Conservation (phyloP, 331 rosid genomes). For the Quercus phellos region DNA sequence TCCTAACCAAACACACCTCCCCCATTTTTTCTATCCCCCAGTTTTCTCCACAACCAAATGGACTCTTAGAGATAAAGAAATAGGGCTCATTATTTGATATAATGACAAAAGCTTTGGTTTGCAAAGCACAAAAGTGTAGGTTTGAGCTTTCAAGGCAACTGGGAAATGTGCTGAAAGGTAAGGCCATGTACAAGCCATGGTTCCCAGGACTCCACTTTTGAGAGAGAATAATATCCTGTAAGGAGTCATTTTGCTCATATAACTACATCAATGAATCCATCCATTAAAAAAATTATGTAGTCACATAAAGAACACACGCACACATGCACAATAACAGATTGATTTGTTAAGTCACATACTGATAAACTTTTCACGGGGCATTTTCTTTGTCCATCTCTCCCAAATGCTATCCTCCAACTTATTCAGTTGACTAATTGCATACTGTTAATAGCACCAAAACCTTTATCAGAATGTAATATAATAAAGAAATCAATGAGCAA, state of each 20-base stretch:
- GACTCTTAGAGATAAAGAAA: neutral
- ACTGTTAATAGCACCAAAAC: conserved; percentile 48
- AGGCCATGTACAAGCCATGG: too few relatives aligned
- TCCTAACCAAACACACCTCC: too few relatives aligned
- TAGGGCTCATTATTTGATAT: neutral
- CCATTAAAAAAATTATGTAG: neutral
- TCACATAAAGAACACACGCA: conserved; percentile 7
- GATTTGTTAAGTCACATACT: conserved; percentile 41
- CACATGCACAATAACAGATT: neutral
- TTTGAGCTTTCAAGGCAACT: neutral
- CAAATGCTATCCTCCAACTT: conserved; percentile 93
- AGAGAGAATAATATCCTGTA: neutral
- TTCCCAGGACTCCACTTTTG: neutral
- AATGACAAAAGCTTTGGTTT: neutral
- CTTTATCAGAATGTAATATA: conserved; percentile 9
- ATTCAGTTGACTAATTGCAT: conserved; percentile 79
- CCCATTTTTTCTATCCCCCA: too few relatives aligned
- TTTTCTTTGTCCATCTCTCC: conserved; percentile 82
- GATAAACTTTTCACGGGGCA: conserved; percentile 45
- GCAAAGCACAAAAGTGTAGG: neutral
- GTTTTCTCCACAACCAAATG: too few relatives aligned
- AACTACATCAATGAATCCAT: neutral
- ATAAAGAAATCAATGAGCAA: neutral
- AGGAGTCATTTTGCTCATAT: neutral
- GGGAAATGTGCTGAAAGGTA: too few relatives aligned